Base-by-base conservation (phyloP, 192 early-diverging fungal genomes). In the Umbelopsis sp. region DNA sequence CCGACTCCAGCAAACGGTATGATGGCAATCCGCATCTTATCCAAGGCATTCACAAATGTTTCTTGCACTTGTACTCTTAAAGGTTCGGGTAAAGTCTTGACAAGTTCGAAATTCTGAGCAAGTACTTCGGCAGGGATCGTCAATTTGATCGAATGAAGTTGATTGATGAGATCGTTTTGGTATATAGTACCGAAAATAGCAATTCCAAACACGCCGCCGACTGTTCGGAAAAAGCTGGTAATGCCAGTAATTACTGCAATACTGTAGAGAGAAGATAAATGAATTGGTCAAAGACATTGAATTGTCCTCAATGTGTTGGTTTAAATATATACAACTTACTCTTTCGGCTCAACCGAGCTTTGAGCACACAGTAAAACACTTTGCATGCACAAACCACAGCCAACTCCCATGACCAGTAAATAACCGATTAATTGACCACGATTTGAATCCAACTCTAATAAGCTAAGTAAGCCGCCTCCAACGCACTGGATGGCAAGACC, bases 341-440 rank as follows among this genome's bases (percentile, higher is more conserved):
- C 82, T 30, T 68, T 68, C n/a, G 77, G 64, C 1, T 68, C 55
- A 33, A 93, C 92, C 9, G 86, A 74, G 3, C 89, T 82, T 74
- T 95, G 94, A 37, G 86, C 81, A 22, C 83, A 84, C 5, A 94
- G 79, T 35, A 88, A 75, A n/a, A 88, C 76, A 2, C 86, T 86
- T 74, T 93, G 93, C 66, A 95, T 82, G 53, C 86, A 83, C 18
- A 79, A 65, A 35, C 97, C 95, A 30, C 90, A 64, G 5, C 97
- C 97, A 23, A 90, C 25, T 3, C 94, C 95, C 41, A 85, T 49
- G 50, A 94, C 70, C 12, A 95, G 67, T 64, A 94, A 67, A 68
- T 82, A 91, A 8, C 88, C 83, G 70, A 90, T 85, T 25, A 83
- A 74, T 78, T 85, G 70, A 20, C 81, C 89, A 1, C 68, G 71